Evolutionary conservation across 1,284 basidiomycete genomes (phyloP), one percentile per base, ranked within the genome.

Genomic region (Amylostereum chailletii): DNA sequence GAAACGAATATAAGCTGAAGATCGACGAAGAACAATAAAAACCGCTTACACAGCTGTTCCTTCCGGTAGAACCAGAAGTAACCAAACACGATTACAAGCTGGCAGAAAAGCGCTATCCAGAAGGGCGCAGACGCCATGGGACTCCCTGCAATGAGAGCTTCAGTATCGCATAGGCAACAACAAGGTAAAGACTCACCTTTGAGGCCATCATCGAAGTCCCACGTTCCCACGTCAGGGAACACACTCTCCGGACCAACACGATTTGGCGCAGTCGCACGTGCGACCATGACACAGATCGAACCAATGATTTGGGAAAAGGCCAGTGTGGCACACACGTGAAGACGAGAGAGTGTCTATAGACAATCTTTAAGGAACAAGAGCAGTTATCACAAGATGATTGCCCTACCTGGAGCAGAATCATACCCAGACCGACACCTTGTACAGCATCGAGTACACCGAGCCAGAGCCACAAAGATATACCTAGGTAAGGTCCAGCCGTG

Each of bases 11-110:
- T 45, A 39, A 36, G 27, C 30, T 32, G 33, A 48, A 51, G 3
- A 53, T 50, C n/a, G 30, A 41, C 10, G 46, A 29, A 48, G 26
- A 47, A 47, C 19, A 11, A 38, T 8, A 8, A 8, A 19, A 42
- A 41, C 27, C 5, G 68, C 81, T 51, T 62, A 85, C 83, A 64
- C 53, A 90, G 77, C 63, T 90, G 88, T 65, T 90, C 88, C 69
- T 89, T 89, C 62, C 88, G 83, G 66, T 90, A 95, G 79, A 94
- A 93, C 86, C 88, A 88, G 73, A 94, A 92, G 72, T 94, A 95
- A 27, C 92, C 92, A 53, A 86, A 68, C 50, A 94, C 89, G 61
- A 95, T 92, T 55, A 92, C 65, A 51, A 94, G 62, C 62, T 90
- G 87, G 62, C 80, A 87, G 6, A 79, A 61, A 47, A 95, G 73